Evolutionary conservation across 345 rosid genomes (phyloP).

Genomic region (Hibiscus mutabilis): DNA sequence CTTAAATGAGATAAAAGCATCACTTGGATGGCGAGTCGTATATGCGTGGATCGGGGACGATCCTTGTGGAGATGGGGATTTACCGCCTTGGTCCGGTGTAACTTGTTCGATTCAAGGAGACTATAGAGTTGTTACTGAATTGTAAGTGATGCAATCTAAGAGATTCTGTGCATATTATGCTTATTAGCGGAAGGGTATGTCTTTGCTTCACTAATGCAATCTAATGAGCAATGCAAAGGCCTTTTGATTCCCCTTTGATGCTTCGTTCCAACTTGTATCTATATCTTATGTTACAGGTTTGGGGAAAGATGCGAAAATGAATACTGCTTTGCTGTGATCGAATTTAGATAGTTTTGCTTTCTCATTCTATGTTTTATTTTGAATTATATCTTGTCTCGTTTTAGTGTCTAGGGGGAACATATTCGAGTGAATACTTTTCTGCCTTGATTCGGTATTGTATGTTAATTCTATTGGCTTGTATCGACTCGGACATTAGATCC

Average conservation of each 20-base stretch:
- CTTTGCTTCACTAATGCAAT: neutral
- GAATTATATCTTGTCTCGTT: neutral
- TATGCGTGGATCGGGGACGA: slow-evolving; percentile 98
- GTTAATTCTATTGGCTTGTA: neutral
- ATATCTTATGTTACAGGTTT: neutral
- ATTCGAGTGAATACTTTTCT: neutral
- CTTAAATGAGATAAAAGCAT: slow-evolving; percentile 90
- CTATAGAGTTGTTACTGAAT: slow-evolving; percentile 78
- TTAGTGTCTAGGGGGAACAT: neutral
- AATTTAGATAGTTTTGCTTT: too few relatives aligned
- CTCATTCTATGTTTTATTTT: neutral
- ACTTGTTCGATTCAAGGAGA: slow-evolving; percentile 87
- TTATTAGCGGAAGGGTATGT: neutral
- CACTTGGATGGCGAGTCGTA: slow-evolving; percentile 95
- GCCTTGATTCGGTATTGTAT: neutral
- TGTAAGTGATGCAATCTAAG: slow-evolving; percentile 33
- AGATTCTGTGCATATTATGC: neutral
- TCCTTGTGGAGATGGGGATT: slow-evolving; percentile 88
- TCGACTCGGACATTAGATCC: neutral
- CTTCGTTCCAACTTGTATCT: neutral
- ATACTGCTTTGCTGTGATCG: neutral
- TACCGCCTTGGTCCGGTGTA: slow-evolving; percentile 93
- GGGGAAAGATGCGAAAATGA: neutral
- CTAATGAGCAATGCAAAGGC: neutral
- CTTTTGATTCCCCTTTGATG: neutral